Evolutionary conservation across 345 rosid species (phyloP).

Genomic region (Hibiscus tridactylites): DNA sequence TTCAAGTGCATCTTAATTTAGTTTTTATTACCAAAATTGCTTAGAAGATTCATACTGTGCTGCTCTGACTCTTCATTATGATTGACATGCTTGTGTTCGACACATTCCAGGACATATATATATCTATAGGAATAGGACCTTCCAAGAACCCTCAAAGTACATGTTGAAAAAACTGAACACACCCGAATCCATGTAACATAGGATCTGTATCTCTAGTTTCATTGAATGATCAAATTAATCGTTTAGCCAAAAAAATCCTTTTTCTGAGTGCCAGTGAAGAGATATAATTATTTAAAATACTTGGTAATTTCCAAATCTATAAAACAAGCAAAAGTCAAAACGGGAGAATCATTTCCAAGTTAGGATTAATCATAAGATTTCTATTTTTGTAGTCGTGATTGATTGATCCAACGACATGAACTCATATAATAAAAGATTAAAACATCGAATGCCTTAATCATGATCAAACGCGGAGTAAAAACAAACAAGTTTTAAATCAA

Average conservation of each 20-base stretch:
- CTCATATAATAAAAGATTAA: background rate
- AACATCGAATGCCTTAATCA: background rate
- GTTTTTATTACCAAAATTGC: background rate
- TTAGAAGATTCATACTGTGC: background rate
- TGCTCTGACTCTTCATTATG: background rate
- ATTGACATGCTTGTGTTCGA: background rate
- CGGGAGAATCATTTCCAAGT: background rate
- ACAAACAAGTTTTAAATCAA: background rate
- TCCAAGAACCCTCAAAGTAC: background rate
- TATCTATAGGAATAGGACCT: background rate
- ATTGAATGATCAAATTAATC: background rate
- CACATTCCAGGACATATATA: background rate
- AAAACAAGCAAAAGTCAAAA: background rate
- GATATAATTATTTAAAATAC: background rate
- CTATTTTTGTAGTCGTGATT: background rate
- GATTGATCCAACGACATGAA: background rate
- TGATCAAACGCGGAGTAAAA: background rate
- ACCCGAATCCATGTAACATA: background rate
- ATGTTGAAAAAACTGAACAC: background rate
- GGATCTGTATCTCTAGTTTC: background rate
- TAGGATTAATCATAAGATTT: background rate
- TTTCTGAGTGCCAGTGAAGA: background rate
- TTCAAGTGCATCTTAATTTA: background rate
- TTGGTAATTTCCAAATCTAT: background rate
- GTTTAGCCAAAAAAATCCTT: background rate